Base-by-base conservation (phyloP, 2,329 filamentous ascomycete species). In the Sporothrix globosa region DNA sequence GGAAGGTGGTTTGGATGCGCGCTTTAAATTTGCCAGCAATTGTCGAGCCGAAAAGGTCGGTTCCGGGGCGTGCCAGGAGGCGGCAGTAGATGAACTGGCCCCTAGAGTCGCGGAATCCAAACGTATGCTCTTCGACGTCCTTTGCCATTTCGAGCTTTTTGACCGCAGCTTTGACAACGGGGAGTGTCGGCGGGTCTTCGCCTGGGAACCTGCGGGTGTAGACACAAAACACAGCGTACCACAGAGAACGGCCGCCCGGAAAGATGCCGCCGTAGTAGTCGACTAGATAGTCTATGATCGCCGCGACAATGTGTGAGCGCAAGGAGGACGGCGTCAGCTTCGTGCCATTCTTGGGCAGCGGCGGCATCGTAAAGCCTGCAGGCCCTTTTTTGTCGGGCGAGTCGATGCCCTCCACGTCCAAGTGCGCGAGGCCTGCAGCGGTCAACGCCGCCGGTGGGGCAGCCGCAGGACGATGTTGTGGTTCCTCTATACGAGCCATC, bases 171-270 rank as follows among this genome's bases (percentile, higher is more conserved):
- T 82, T 79, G 69, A 77, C 81, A 52, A 79, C 77, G 69, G 80
- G 80, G 54, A 79, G 78, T 41, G 78, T 80, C 2, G 82, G 86
- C 30, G 81, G 78, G 4, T 79, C 76, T 75, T 83, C 77, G 46
- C 77, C 77, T 1, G 77, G 74, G 56, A 83, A 84, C 9, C 77
- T 76, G n/a, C 77, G 77, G 11, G 78, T 75, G 82, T 85, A 88
- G 9, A 83, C 76, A 11, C 79, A 79, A 17, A 81, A 78, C 4
- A 86, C 75, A 1, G 83, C 82, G 70, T 83, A 81, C 78, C 84
- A 86, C 4, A 88, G 76, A 3, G 83, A 79, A 53, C 82, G 80
- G 30, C 84, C 84, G 19, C 84, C 83, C 1, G 86, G 84, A 58
- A 88, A 84, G 1, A 84, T 83, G 0, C 85, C 85, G 1, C 76